Evolutionary conservation across 2,329 filamentous ascomycete genomes (phyloP).

Genomic region (Tolypocladium capitatum): DNA sequence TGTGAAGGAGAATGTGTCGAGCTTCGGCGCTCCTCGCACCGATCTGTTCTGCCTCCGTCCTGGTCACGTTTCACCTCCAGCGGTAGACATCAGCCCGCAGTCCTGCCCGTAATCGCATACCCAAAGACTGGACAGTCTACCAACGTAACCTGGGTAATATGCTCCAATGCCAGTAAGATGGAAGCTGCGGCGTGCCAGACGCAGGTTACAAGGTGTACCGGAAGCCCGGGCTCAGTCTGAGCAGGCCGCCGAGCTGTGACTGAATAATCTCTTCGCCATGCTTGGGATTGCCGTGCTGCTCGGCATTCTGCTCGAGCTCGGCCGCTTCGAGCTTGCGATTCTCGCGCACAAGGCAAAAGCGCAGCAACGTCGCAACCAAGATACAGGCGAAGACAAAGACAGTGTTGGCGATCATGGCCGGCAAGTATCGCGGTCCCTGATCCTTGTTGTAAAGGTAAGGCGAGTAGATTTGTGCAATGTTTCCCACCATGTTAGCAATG

Average conservation of each 20-base stretch:
- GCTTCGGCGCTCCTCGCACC: too few species aligned
- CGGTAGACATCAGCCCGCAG: too few species aligned
- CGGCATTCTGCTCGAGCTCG: background rate
- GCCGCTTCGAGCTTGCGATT: background rate
- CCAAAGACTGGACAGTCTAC: too few species aligned
- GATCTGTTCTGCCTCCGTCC: too few species aligned
- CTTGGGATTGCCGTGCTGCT: background rate
- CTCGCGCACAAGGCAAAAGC: background rate
- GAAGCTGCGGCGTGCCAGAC: background rate
- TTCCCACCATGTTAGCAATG: background rate
- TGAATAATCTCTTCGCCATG: background rate
- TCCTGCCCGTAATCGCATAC: too few species aligned
- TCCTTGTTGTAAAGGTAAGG: background rate
- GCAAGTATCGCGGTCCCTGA: background rate
- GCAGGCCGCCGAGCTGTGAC: background rate
- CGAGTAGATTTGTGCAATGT: background rate
- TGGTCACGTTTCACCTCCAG: too few species aligned
- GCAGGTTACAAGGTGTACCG: background rate
- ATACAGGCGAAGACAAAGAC: background rate
- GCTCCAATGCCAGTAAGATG: background rate
- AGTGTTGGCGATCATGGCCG: background rate
- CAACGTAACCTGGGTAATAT: too few species aligned
- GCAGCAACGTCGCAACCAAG: background rate
- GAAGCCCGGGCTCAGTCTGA: background rate
- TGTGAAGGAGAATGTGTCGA: too few species aligned